These are phyloP conservation scores for Galeopsis tetrahit DNA, from an alignment of 257 asterid genomes.

Conservation along the genomic window DNA sequence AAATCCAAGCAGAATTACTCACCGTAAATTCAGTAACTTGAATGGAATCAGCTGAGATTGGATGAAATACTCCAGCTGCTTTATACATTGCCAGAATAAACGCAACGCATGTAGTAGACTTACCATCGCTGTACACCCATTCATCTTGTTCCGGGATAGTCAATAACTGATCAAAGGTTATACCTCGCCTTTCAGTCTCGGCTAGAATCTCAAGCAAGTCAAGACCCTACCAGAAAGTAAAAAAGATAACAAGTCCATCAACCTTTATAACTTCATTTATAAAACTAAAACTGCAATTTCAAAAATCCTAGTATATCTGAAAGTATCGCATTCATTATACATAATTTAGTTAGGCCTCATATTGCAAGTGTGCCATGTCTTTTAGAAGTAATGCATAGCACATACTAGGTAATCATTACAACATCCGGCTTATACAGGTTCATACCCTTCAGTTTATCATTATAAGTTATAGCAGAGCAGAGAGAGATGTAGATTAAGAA, in stretches of 20 bases:
- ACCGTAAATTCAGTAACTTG: constrained; percentile 99
- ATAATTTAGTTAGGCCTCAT: neutral
- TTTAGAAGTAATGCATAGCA: neutral
- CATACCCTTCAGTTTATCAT: neutral
- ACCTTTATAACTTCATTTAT: neutral
- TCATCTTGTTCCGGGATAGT: constrained; percentile 98
- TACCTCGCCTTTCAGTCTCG: constrained; percentile 89
- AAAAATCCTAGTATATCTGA: neutral
- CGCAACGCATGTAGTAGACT: constrained; percentile 97
- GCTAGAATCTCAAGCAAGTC: constrained; percentile 82
- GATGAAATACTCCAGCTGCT: constrained; percentile 91
- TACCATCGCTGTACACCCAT: constrained; percentile 98
- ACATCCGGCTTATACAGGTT: constrained; percentile 1
- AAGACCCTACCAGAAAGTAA: constrained; percentile 58
- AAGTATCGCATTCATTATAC: neutral
- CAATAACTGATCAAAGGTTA: constrained; percentile 84
- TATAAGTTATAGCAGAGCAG: neutral
- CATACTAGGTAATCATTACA: neutral
- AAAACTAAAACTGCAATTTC: neutral
- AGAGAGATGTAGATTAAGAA: neutral
- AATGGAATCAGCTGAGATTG: constrained; percentile 63
- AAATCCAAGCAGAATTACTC: constrained; percentile 42
- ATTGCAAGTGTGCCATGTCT: neutral
- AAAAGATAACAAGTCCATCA: constrained; percentile 13
- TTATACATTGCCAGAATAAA: constrained; percentile 94